These are phyloP conservation scores for Jatropha podagrica DNA, from an alignment of 441 rosid genomes.

Conservation along the genomic window DNA sequence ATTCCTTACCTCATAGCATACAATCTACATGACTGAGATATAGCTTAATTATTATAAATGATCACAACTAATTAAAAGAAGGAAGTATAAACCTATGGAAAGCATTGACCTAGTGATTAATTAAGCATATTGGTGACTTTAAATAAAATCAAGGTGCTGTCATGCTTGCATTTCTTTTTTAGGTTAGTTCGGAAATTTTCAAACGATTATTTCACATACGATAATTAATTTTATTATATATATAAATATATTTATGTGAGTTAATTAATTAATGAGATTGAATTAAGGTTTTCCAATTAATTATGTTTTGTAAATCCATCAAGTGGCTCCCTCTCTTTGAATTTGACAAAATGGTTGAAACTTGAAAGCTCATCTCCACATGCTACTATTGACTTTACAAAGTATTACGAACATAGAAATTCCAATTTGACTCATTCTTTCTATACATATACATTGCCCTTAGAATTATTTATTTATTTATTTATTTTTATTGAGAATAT, in stretches of 20 bases:
- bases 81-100: background rate
- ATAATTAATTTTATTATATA: too few species aligned
- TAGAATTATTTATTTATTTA: too few species aligned
- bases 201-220: too few species aligned
- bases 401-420: background rate
- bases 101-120: constrained; percentile 9
- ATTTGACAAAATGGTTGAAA: constrained; percentile 30
- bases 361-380: constrained; percentile 6
- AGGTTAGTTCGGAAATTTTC: too few species aligned
- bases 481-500: too few species aligned
- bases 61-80: background rate
- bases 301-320: background rate
- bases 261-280: too few species aligned
- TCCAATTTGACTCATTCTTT: background rate
- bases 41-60: background rate
- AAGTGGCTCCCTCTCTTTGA: constrained; percentile 23
- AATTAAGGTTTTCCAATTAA: too few species aligned
- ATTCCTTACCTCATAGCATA: too few species aligned
- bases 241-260: too few species aligned
- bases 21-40: constrained; percentile 8
- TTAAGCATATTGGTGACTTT: background rate
- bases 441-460: too few species aligned
- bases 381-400: background rate
- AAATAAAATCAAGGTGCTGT: background rate
- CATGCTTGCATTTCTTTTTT: background rate